These are phyloP conservation scores for Fraxinus floribunda DNA, from an alignment of 305 asterid species.

Conservation along the genomic window DNA sequence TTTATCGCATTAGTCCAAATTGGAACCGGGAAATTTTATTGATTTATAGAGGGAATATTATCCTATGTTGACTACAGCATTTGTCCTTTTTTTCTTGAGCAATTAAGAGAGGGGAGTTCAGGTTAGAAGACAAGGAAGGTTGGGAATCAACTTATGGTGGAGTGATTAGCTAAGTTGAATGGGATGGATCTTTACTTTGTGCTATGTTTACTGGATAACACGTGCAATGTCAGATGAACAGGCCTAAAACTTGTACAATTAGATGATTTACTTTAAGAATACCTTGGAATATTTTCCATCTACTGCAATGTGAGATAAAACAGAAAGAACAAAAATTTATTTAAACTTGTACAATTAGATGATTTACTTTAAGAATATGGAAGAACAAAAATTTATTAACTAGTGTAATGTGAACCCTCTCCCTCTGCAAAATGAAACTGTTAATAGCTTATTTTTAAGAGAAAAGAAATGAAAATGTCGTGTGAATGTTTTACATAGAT, in stretches of 20 bases:
- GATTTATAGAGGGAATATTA: background rate
- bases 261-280: no score
- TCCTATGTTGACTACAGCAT: background rate
- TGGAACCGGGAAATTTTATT: background rate
- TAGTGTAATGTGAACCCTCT: background rate
- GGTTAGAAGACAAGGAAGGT: background rate
- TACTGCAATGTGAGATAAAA: no score
- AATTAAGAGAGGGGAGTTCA: background rate
- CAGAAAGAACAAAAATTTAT: background rate
- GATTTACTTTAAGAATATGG: background rate
- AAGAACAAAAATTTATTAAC: background rate
- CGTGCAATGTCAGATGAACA: background rate
- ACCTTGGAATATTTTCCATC: no score
- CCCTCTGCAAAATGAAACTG: conserved; percentile 2
- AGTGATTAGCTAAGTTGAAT: background rate
- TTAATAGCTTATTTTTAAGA: background rate
- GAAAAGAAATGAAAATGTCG: background rate
- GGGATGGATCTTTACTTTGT: background rate
- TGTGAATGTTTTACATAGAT: background rate
- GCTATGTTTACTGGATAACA: background rate
- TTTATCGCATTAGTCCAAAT: background rate
- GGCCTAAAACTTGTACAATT: background rate
- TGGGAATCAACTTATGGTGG: background rate
- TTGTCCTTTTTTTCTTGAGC: background rate
- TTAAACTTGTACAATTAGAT: background rate